Evolutionary conservation across 2,329 filamentous ascomycete genomes (phyloP), one percentile per base, ranked within the genome.

Genomic region (Pseudogymnoascus verrucosus): DNA sequence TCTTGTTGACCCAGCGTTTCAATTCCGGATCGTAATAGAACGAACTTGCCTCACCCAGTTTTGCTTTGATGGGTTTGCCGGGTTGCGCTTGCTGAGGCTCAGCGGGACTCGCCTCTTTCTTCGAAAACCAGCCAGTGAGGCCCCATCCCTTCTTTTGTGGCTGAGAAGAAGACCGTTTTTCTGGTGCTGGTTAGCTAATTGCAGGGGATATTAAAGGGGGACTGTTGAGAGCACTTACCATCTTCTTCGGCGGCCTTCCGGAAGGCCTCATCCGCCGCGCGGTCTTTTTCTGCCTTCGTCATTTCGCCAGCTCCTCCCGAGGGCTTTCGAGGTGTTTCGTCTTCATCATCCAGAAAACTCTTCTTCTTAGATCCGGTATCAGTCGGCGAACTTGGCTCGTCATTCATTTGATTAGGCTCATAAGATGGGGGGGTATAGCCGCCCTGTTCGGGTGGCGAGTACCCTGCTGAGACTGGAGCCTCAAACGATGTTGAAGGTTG

Each of bases 1-100:
- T 97, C 80, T 97, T 97, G 79, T 99, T 98, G 74, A 99, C 82
- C 96, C 96, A 99, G 74, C 95, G 92, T 79, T 96, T 96, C 62
- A 96, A 83, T n/a, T 97, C 90, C 2, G 92, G 89, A 72, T 99
- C 95, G 71, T 95, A 99, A 69, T 93, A 89, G 76, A 99, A 97
- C 54, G 87, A 91, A 75, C 86, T 96, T 72, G 95, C 86, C 75
- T 99, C 96, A 66, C 93, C 96, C 7, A 99, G 84, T 72, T 99
- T 99, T 66, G 96, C 95, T 69, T 85, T 87, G 74, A 97, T 90
- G n/a, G 93, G 85, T 28, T 88, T 88, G 72, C 81, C 82, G 4
- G 79, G 74, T n/a, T 76, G 74, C 6, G 77, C 69, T 65, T 26
- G 70, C 69, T 14, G 65, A 71, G 69, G 60, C 71, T 70, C 31